phyloP scores from a whole-genome alignment of 2,329 filamentous ascomycete genomes.

The Myriangium duriaei region DNA sequence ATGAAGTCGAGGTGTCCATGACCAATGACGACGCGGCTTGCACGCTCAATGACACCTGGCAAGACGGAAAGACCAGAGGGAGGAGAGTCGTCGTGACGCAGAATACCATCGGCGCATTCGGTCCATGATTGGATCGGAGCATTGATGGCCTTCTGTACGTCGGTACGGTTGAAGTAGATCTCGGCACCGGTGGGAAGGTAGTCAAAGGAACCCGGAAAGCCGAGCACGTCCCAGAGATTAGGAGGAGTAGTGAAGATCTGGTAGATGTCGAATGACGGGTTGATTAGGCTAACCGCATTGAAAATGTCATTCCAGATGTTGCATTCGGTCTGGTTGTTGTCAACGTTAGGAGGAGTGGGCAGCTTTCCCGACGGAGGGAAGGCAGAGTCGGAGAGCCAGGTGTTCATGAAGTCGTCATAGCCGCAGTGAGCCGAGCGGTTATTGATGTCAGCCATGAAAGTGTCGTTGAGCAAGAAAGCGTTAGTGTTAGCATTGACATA shows the following conservation, averaged over 20 bases:
- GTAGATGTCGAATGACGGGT: conserved; percentile 74
- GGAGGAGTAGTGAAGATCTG: conserved; percentile 62
- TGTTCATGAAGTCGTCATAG: conserved; percentile 46
- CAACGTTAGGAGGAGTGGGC: conserved; percentile 38
- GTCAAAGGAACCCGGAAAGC: conserved; percentile 50
- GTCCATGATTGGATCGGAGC: conserved; percentile 46
- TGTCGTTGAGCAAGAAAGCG: conserved; percentile 52
- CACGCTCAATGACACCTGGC: conserved; percentile 59
- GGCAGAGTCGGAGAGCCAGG: conserved; percentile 39
- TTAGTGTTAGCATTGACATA: conserved; percentile 50
- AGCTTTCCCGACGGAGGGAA: conserved; percentile 56
- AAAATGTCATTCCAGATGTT: conserved; percentile 35
- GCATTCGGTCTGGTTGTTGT: conserved; percentile 39
- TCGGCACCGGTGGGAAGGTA: conserved; percentile 51
- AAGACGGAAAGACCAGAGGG: conserved; percentile 47
- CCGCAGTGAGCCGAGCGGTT: conserved; percentile 43
- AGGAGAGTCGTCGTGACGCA: conserved; percentile 39
- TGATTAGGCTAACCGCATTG: conserved; percentile 42
- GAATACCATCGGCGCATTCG: conserved; percentile 41
- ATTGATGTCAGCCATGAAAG: conserved; percentile 41
- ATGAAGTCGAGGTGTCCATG: conserved; percentile 61
- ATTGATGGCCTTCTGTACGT: conserved; percentile 58
- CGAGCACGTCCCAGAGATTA: conserved; percentile 53
- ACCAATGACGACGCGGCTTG: conserved; percentile 59
- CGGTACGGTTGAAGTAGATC: conserved; percentile 58